A percentile compares a stretch with the other conserved stretches of the same genome.
Conservation (phyloP, 108 stramenopile genomes). For the Cylindrotheca closterium region DNA sequence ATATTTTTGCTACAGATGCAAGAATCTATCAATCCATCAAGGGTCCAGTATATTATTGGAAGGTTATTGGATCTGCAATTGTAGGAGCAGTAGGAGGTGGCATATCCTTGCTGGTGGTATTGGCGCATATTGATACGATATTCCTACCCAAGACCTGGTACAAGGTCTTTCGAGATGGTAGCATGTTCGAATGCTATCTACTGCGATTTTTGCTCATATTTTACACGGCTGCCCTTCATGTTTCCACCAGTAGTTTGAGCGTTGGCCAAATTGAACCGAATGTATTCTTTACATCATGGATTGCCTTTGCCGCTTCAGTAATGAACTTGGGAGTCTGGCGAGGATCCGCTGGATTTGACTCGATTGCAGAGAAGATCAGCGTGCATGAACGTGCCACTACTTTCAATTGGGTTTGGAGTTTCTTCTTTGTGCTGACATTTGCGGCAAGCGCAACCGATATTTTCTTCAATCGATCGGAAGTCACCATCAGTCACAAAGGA, state of each 20-base stretch:
- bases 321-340: constrained; percentile 50
- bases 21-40: constrained; percentile 12
- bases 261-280: constrained; percentile 69
- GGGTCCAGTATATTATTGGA: constrained; percentile 41
- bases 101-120: constrained; percentile 23
- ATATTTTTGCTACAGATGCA: neutral
- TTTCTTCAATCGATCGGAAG: constrained; percentile 36
- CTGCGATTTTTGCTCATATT: constrained; percentile 29
- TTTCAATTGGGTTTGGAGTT: constrained; percentile 44
- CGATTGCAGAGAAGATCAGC: constrained; percentile 31
- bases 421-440: constrained; percentile 30
- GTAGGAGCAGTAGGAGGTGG: constrained; percentile 18
- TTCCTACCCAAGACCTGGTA: constrained; percentile 44
- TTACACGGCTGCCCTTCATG: constrained; percentile 37
- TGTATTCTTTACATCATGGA: constrained; percentile 76
- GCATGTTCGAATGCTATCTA: constrained; percentile 32
- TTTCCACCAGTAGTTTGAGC: constrained; percentile 50
- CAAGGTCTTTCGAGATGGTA: constrained; percentile 46
- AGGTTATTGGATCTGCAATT: constrained; percentile 37
- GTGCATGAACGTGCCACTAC: constrained; percentile 30
- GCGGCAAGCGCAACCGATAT: constrained; percentile 39
- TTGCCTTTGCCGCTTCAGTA: constrained; percentile 32
- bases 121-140: constrained; percentile 57
- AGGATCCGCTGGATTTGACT: constrained; percentile 28
- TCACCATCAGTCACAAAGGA: constrained; percentile 19